Evolutionary conservation across 1,139 yeast species (phyloP), one percentile per base, ranked within the genome.

Genomic region (Suhomyces maxii): DNA sequence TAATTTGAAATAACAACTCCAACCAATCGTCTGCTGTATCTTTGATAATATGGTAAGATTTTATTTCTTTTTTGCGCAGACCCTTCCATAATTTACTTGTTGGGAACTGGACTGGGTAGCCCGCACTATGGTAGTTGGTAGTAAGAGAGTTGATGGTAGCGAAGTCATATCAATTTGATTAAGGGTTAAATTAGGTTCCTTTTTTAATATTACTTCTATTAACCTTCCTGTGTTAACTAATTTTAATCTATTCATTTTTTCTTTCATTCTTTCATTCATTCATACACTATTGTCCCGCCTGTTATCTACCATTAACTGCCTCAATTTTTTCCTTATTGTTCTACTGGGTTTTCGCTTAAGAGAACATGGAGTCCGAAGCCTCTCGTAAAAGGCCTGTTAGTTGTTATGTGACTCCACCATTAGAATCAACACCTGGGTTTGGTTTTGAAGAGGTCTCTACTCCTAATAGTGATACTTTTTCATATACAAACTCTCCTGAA

Each of bases 331-430:
- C 4, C 31, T 28, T 11, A 28, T 28, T 18, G 23, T 18, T 18
- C 23, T 18, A 6, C 23, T 18, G 23, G 23, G 23, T 18, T 18
- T 18, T 18, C 23, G 23, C 23, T 18, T 18, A 18, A 18, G 6
- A 18, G 6, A 5, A 39, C n/a, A 34, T 42, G 45, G 45, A 37
- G 18, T 37, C 34, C 25, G 41, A 42, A 23, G 28, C 18, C 34
- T 28, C 26, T 26, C 23, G 31, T 35, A 30, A 8, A 36, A 36
- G 61, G 41, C 63, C 63, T 26, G 54, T 50, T 14, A 59, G 63
- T 42, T 46, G 57, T 41, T 60, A 57, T 37, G 53, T 52, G 1
- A 61, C 63, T 7, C 63, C 61, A 8, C 63, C 63, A 3, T 49
- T 59, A 26, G 53, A 42, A 14, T 30, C 50, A 8, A 34, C 40